Evolutionary conservation across 2,329 filamentous ascomycete genomes (phyloP).

Genomic region (Cadophora gregata): DNA sequence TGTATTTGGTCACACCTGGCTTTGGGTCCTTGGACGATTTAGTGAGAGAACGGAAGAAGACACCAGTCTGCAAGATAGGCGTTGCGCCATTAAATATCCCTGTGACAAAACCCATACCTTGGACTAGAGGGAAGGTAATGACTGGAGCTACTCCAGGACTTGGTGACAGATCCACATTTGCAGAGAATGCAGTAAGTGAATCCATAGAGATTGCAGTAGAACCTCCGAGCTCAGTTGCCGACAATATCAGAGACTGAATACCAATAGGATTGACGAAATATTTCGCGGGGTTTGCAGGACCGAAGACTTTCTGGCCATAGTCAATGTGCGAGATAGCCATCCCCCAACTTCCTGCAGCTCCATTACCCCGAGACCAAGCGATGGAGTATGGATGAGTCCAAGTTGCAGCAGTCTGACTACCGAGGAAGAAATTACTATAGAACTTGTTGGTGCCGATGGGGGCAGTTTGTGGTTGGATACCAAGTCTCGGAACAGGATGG

Average conservation of each 20-base stretch:
- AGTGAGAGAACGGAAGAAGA: slow-evolving; percentile 75
- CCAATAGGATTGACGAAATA: slow-evolving; percentile 85
- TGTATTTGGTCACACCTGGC: slow-evolving; percentile 76
- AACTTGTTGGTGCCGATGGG: slow-evolving; percentile 81
- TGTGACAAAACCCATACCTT: slow-evolving; percentile 89
- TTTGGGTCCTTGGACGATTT: slow-evolving; percentile 62
- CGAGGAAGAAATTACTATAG: slow-evolving; percentile 81
- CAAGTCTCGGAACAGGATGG: slow-evolving; percentile 63
- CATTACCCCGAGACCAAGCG: slow-evolving; percentile 69
- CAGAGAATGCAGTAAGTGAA: slow-evolving; percentile 62
- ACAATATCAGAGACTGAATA: slow-evolving; percentile 81
- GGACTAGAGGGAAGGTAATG: slow-evolving; percentile 81
- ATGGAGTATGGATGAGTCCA: slow-evolving; percentile 81
- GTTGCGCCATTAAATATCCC: slow-evolving; percentile 73
- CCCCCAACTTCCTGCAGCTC: slow-evolving; percentile 72
- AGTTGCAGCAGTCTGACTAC: slow-evolving; percentile 68
- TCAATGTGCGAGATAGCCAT: slow-evolving; percentile 79
- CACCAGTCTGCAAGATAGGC: slow-evolving; percentile 75
- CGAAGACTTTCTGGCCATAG: slow-evolving; percentile 69
- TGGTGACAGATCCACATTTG: slow-evolving; percentile 70
- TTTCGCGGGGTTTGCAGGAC: slow-evolving; percentile 64
- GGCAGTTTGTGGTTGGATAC: slow-evolving; percentile 48
- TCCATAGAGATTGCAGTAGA: slow-evolving; percentile 62
- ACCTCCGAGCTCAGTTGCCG: slow-evolving; percentile 73
- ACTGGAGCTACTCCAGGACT: slow-evolving; percentile 58